These are phyloP conservation scores for Botryosphaeria dothidea DNA, from an alignment of 2,329 filamentous ascomycete species.

Conservation along the genomic window DNA sequence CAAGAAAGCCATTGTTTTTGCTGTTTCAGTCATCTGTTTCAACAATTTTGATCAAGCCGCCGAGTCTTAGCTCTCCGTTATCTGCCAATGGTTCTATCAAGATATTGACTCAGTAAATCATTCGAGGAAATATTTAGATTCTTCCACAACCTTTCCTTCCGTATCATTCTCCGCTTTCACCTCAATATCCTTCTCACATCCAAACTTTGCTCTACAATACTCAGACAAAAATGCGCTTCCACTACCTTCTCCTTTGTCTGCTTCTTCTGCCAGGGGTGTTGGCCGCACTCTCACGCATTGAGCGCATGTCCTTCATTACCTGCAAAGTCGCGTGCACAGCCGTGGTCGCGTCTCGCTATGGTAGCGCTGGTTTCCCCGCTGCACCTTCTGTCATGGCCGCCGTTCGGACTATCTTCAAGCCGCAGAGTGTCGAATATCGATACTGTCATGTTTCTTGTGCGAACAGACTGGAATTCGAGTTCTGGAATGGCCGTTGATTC, in stretches of 20 bases:
- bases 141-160: background rate
- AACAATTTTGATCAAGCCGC: background rate
- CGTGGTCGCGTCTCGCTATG: constrained; percentile 50
- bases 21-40: background rate
- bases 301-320: constrained; percentile 42
- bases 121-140: background rate
- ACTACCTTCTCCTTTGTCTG: background rate
- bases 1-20: background rate
- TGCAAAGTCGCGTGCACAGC: constrained; percentile 51
- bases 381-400: constrained; percentile 34
- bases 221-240: background rate
- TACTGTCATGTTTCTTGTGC: background rate
- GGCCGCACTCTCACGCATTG: constrained; percentile 27
- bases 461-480: background rate
- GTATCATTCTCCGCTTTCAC: background rate
- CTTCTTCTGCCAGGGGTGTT: background rate
- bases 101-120: background rate
- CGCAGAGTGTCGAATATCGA: background rate
- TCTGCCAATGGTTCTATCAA: background rate
- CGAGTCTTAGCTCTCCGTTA: background rate
- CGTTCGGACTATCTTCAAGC: background rate
- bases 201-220: background rate
- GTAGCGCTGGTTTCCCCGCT: constrained; percentile 46
- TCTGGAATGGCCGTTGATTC: background rate
- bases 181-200: background rate